Percentiles rank a stretch among this genome's conserved stretches.
These are phyloP conservation scores for Phytophthora syringae DNA, from an alignment of 352 stramenopile genomes.

Conservation along the genomic window DNA sequence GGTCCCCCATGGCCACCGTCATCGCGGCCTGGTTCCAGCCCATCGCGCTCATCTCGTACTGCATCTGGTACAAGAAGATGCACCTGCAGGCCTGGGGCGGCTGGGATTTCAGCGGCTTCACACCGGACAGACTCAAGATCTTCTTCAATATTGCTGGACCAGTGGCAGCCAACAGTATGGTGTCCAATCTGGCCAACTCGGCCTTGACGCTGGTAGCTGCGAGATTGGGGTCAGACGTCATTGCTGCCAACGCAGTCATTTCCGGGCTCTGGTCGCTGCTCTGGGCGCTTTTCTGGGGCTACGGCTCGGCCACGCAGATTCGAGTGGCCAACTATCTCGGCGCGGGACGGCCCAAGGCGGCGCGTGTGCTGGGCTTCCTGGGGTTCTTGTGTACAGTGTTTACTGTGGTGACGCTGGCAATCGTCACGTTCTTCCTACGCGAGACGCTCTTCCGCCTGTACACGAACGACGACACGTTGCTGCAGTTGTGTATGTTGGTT, in stretches of 20 bases:
- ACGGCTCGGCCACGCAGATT: constrained; percentile 79
- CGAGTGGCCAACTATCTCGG: constrained; percentile 81
- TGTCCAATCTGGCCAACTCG: constrained; percentile 79
- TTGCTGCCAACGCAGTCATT: constrained; percentile 80
- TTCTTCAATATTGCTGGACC: constrained; percentile 75
- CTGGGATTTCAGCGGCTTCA: constrained; percentile 71
- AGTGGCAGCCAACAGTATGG: constrained; percentile 67
- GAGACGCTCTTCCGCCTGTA: constrained; percentile 67
- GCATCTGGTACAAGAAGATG: constrained; percentile 76
- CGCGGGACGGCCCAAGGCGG: constrained; percentile 67
- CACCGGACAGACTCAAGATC: constrained; percentile 58
- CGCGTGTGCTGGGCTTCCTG: constrained; percentile 57
- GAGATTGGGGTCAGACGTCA: constrained; percentile 74
- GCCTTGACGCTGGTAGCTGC: constrained; percentile 73
- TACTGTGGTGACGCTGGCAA: constrained; percentile 55
- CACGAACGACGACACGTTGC: constrained; percentile 54
- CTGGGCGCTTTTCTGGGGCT: constrained; percentile 85
- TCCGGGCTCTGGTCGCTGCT: constrained; percentile 69
- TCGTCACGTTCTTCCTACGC: constrained; percentile 49
- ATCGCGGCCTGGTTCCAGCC: constrained; percentile 86
- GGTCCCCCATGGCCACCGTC: constrained; percentile 76
- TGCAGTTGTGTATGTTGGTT: constrained; percentile 60
- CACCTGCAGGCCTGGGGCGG: constrained; percentile 75
- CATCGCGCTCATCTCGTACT: constrained; percentile 76
- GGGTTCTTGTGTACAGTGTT: constrained; percentile 67